phyloP scores from a whole-genome alignment of 2,329 filamentous ascomycete species.

The Conoideocrella luteorostrata region DNA sequence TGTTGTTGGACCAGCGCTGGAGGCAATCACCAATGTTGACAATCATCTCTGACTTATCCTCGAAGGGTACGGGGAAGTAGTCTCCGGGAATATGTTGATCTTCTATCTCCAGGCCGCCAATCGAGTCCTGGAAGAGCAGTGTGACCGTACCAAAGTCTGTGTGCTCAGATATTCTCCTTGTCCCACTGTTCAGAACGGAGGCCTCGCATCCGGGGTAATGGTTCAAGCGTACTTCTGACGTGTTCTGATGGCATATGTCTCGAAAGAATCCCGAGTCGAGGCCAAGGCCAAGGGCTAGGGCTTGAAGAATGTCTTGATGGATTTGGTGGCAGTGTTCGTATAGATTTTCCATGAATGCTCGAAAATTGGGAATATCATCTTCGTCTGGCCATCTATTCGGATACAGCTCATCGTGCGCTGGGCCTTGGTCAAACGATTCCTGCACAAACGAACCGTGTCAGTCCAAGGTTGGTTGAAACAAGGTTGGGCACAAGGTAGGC shows the following conservation, averaged over 20 bases:
- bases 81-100: conserved; percentile 19
- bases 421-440: conserved; percentile 34
- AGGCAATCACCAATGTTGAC: conserved; percentile 35
- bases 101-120: conserved; percentile 22
- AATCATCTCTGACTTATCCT: conserved; percentile 23
- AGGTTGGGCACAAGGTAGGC: conserved; percentile 9
- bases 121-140: conserved; percentile 23
- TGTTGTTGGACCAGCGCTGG: conserved; percentile 30
- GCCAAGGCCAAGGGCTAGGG: conserved; percentile 68
- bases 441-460: no score
- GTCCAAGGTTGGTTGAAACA: no score
- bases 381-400: conserved; percentile 23
- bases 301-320: conserved; percentile 67
- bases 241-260: conserved; percentile 44
- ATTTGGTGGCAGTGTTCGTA: conserved; percentile 63
- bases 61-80: conserved; percentile 18
- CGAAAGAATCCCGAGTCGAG: conserved; percentile 66
- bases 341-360: conserved; percentile 44
- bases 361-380: conserved; percentile 17
- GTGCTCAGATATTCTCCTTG: conserved; percentile 24
- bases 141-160: conserved; percentile 28
- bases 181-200: conserved; percentile 20
- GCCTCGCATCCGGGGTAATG: conserved; percentile 39
- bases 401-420: conserved; percentile 22
- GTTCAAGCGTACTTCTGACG: conserved; percentile 54